Evolutionary conservation across 306 rosid genomes (phyloP).

Genomic region (Casuarina cunninghamiana): DNA sequence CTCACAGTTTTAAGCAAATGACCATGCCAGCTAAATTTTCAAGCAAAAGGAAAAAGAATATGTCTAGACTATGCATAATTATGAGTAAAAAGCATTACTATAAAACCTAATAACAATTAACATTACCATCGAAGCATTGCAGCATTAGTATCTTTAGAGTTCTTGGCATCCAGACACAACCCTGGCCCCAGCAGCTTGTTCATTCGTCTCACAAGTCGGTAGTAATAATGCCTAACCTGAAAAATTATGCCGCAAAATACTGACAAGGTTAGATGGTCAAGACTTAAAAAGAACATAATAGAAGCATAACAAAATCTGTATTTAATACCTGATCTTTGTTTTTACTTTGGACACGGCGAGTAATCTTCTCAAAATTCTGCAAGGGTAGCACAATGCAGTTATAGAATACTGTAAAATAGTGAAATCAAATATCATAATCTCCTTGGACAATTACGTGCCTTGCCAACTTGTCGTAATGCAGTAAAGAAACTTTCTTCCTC

Average conservation of each 20-base stretch:
- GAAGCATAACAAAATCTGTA: not conserved
- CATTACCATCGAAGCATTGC: slow-evolving; percentile 98
- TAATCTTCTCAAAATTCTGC: slow-evolving; percentile 97
- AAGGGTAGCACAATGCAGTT: slow-evolving; percentile 33
- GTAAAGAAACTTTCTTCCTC: slow-evolving; percentile 98
- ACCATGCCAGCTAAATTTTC: slow-evolving; percentile 25
- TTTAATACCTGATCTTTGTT: slow-evolving; percentile 83
- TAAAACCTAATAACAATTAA: slow-evolving; percentile 9
- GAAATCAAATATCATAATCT: slow-evolving; percentile 21
- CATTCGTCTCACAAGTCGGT: slow-evolving; percentile 98
- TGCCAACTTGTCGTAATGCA: slow-evolving; percentile 94
- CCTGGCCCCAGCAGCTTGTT: slow-evolving; percentile 96
- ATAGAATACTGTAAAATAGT: slow-evolving; percentile 17
- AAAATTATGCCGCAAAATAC: slow-evolving; percentile 13
- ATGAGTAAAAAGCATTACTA: slow-evolving; percentile 6
- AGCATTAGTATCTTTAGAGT: slow-evolving; percentile 93
- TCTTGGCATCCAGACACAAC: slow-evolving; percentile 84
- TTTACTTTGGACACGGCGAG: slow-evolving; percentile 93
- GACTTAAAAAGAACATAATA: not conserved
- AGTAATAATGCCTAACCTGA: slow-evolving; percentile 97
- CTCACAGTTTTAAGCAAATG: slow-evolving; percentile 26
- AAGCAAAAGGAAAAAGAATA: not conserved
- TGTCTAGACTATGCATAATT: not conserved
- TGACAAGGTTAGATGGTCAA: slow-evolving; percentile 3
- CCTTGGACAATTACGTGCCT: slow-evolving; percentile 40